A percentile compares a stretch with the other conserved stretches of the same genome.
Conservation (phyloP, 2,329 filamentous ascomycete genomes). For the Alternaria sp. region DNA sequence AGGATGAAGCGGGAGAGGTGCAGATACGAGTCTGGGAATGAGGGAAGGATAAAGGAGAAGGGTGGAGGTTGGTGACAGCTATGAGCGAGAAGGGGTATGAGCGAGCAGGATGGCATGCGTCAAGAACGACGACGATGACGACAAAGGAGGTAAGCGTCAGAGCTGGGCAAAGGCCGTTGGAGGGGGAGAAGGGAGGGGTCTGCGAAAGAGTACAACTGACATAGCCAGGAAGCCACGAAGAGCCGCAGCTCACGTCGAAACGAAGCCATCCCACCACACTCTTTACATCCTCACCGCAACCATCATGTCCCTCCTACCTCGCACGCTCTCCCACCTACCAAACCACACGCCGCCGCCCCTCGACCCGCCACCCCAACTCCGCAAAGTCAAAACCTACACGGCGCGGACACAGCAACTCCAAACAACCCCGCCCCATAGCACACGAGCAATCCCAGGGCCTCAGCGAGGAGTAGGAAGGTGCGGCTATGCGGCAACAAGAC, state of each 20-base stretch:
- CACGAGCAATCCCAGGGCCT: conserved; percentile 18
- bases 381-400: conserved; percentile 19
- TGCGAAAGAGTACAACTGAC: background rate
- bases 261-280: background rate
- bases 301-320: background rate
- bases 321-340: background rate
- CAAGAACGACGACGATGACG: background rate
- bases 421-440: conserved; percentile 8
- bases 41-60: background rate
- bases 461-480: conserved; percentile 13
- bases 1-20: background rate
- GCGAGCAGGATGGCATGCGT: background rate
- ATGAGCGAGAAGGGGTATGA: background rate
- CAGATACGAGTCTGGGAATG: background rate
- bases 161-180: background rate
- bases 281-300: background rate
- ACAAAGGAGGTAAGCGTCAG: background rate
- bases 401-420: conserved; percentile 17
- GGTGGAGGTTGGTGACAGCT: background rate
- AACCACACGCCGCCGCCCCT: background rate
- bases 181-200: background rate
- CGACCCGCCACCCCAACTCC: conserved; percentile 14
- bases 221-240: background rate
- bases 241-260: background rate
- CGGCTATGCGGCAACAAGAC: conserved; percentile 5